These are phyloP conservation scores for Cyberlindnera mycetangii DNA, from an alignment of 805 yeast genomes.

Conservation along the genomic window DNA sequence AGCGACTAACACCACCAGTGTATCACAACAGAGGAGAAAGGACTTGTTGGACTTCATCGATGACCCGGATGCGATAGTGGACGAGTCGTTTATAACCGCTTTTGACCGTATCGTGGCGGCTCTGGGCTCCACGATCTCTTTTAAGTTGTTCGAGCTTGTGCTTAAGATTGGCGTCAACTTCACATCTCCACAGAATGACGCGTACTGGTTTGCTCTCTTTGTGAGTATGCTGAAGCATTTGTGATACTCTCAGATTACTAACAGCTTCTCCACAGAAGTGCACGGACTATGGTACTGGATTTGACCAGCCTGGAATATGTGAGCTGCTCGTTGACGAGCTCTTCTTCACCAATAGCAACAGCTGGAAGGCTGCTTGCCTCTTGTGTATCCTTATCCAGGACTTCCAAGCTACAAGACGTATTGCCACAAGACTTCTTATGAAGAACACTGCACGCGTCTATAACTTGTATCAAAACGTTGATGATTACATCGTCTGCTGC, in stretches of 20 bases:
- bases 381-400: conserved; percentile 27
- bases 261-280: conserved; percentile 8
- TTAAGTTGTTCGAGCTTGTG: conserved; percentile 21
- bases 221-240: background rate
- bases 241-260: too few species aligned
- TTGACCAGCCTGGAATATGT: conserved; percentile 18
- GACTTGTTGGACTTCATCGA: conserved; percentile 13
- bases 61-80: conserved; percentile 8
- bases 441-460: background rate
- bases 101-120: conserved; percentile 14
- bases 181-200: conserved; percentile 15
- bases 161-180: conserved; percentile 25
- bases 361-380: conserved; percentile 29
- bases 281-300: conserved; percentile 21
- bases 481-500: conserved; percentile 18
- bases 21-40: conserved; percentile 6
- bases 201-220: conserved; percentile 25
- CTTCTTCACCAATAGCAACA: conserved; percentile 11
- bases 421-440: background rate
- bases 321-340: conserved; percentile 13
- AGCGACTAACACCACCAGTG: conserved; percentile 8
- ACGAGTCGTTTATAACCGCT: conserved; percentile 10
- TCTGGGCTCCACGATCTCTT: conserved; percentile 14
- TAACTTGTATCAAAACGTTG: conserved; percentile 9
- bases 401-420: conserved; percentile 11